These are phyloP conservation scores for Thinopyrum elongatum DNA, from an alignment of 176 grass and related monocot genomes.

Conservation along the genomic window DNA sequence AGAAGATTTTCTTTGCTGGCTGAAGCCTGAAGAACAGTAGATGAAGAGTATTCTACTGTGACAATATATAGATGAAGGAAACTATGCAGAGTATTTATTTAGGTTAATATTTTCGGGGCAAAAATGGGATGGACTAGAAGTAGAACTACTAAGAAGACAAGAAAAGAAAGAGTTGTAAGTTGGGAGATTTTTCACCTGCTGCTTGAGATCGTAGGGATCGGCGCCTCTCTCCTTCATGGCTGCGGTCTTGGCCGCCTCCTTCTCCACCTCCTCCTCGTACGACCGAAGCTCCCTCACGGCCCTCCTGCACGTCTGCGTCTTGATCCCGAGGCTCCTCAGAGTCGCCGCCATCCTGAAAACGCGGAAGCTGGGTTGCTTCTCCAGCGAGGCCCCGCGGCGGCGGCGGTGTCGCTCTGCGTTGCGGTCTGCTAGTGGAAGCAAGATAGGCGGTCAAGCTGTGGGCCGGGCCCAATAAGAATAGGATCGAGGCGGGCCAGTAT, in stretches of 20 bases:
- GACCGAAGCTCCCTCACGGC: conserved; percentile 71
- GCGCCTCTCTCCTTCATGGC: conserved; percentile 79
- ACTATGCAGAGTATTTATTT: too few species aligned
- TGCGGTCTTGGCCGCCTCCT: conserved; percentile 75
- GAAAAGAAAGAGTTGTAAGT: background rate
- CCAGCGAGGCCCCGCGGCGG: background rate
- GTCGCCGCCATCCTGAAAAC: conserved; percentile 71
- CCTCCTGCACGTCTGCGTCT: conserved; percentile 78
- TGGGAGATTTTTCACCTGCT: conserved; percentile 41
- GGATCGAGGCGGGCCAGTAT: too few species aligned
- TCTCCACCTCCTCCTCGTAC: conserved; percentile 82
- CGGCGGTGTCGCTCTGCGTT: background rate
- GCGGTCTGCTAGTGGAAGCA: background rate
- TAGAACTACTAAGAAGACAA: background rate
- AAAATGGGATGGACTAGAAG: too few species aligned
- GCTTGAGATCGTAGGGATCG: conserved; percentile 84
- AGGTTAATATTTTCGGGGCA: too few species aligned
- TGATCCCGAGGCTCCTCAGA: conserved; percentile 76
- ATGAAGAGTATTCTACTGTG: too few species aligned
- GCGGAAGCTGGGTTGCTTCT: background rate
- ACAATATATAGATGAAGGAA: too few species aligned
- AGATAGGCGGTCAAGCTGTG: background rate
- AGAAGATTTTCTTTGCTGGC: too few species aligned
- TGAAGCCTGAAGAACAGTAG: too few species aligned
- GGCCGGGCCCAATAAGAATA: too few species aligned